Percentiles rank a stretch among this genome's conserved stretches.
phyloP scores from a whole-genome alignment of 2,329 filamentous ascomycete genomes.

The Nemania diffusa region DNA sequence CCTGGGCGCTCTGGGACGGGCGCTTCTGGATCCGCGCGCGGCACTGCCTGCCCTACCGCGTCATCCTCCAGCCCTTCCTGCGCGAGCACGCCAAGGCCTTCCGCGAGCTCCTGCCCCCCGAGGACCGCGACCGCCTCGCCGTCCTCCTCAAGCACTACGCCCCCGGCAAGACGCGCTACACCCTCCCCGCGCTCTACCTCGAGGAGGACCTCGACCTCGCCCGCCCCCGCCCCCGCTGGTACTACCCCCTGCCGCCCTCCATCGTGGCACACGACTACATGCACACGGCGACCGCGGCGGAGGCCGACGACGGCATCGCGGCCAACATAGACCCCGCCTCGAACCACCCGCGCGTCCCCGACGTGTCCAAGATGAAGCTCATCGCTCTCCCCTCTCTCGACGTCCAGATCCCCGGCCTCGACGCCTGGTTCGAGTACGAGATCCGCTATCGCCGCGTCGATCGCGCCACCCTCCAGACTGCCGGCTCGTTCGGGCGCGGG shows the following conservation, averaged over 20 bases:
- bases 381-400: slow-evolving; percentile 65
- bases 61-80: slow-evolving; percentile 60
- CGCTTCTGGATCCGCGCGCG: slow-evolving; percentile 69
- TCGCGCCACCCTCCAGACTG: slow-evolving; percentile 49
- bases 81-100: slow-evolving; percentile 59
- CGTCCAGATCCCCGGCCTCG: slow-evolving; percentile 58
- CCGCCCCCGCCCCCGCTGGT: slow-evolving; percentile 25
- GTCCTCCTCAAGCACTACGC: slow-evolving; percentile 60
- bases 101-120: slow-evolving; percentile 54
- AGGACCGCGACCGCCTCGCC: slow-evolving; percentile 52
- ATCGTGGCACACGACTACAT: not conserved
- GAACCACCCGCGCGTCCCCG: slow-evolving; percentile 29
- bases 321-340: slow-evolving; percentile 3
- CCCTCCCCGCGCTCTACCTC: slow-evolving; percentile 65
- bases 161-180: slow-evolving; percentile 65
- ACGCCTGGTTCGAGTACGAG: slow-evolving; percentile 62
- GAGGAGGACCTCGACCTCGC: slow-evolving; percentile 50
- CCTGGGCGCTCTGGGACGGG: slow-evolving; percentile 64
- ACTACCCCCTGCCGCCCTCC: slow-evolving; percentile 35
- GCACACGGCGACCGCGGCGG: no score
- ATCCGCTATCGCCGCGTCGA: slow-evolving; percentile 63
- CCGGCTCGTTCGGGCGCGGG: slow-evolving; percentile 30
- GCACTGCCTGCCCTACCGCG: slow-evolving; percentile 54
- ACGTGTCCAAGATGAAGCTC: slow-evolving; percentile 52
- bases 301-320: no score